Conservation (phyloP, 768 basidiomycete genomes). For the Lactifluus piperatus region DNA sequence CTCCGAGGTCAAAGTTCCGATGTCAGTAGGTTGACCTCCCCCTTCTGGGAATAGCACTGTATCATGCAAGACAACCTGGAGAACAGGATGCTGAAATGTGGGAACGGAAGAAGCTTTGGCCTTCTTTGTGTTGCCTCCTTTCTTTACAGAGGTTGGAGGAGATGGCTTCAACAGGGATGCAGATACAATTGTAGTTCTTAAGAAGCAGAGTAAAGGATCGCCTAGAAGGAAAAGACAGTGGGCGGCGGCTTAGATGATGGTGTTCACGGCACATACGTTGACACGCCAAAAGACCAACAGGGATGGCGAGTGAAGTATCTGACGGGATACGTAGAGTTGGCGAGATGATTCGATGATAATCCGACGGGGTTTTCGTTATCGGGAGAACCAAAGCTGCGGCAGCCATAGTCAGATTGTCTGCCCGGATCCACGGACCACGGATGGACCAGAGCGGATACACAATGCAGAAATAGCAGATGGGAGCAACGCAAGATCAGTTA, state of each 20-base stretch:
- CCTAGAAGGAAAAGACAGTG: slow-evolving; percentile 32
- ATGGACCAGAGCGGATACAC: too few species aligned
- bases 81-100: slow-evolving; percentile 37
- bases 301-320: slow-evolving; percentile 42
- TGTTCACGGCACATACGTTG: slow-evolving; percentile 43
- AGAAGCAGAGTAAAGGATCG: slow-evolving; percentile 55
- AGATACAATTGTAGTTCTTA: slow-evolving; percentile 50
- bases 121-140: slow-evolving; percentile 43
- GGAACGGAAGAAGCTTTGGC: slow-evolving; percentile 46
- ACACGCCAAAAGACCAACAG: slow-evolving; percentile 72
- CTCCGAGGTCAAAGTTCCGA: slow-evolving; percentile 42
- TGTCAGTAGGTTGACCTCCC: slow-evolving; percentile 74
- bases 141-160: slow-evolving; percentile 29
- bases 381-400: slow-evolving; percentile 38
- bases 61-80: slow-evolving; percentile 65
- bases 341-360: slow-evolving; percentile 61
- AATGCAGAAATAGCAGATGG: too few species aligned
- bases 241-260: background rate
- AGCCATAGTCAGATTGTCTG: slow-evolving; percentile 26
- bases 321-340: slow-evolving; percentile 46
- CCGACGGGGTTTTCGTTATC: slow-evolving; percentile 35
- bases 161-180: slow-evolving; percentile 39
- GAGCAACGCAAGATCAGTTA: too few species aligned
- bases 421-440: background rate
- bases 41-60: slow-evolving; percentile 79